phyloP scores from a whole-genome alignment of 345 rosid species.

The Gossypium australe region DNA sequence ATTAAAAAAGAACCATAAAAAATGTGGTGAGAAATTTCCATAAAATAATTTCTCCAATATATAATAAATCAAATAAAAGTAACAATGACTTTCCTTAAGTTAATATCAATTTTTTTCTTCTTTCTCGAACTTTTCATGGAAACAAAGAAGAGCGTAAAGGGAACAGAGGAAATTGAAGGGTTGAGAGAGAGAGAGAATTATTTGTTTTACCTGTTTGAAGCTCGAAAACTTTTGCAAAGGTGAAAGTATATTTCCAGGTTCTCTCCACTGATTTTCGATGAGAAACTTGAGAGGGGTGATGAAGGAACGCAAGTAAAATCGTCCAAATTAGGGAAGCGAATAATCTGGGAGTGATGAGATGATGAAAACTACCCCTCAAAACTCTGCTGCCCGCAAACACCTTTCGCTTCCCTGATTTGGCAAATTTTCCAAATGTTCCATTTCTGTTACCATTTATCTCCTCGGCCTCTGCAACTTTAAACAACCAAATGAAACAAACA shows the following conservation, averaged over 20 bases:
- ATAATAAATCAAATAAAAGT: too few relatives aligned
- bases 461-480: not conserved
- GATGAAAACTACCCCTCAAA: not conserved
- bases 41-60: too few relatives aligned
- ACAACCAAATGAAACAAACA: not conserved
- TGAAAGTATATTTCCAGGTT: not conserved
- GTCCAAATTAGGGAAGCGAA: constrained; percentile 2
- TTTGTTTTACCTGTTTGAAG: too few relatives aligned
- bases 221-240: too few relatives aligned
- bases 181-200: too few relatives aligned
- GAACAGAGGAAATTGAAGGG: too few relatives aligned
- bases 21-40: accelerated
- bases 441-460: not conserved
- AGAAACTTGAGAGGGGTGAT: not conserved
- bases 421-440: not conserved
- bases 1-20: too few relatives aligned
- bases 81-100: too few relatives aligned
- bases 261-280: not conserved
- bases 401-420: not conserved
- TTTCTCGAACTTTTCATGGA: too few relatives aligned
- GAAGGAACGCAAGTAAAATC: not conserved
- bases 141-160: too few relatives aligned
- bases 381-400: not conserved
- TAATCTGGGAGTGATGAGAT: not conserved
- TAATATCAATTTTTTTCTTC: too few relatives aligned